Conservation (phyloP, 257 asterid species). For the Oldenlandia corymbosa region DNA sequence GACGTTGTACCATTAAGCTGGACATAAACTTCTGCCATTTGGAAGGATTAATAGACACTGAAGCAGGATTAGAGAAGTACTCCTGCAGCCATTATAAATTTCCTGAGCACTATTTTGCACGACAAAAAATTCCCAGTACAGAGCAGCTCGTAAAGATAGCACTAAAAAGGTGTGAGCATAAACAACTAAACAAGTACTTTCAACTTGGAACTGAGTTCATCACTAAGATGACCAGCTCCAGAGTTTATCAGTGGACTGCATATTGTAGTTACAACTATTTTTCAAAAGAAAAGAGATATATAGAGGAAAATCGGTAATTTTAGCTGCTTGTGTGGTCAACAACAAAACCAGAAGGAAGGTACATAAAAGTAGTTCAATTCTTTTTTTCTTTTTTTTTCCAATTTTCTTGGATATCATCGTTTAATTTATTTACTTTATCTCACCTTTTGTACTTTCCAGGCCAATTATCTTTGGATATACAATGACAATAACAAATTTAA, state of each 20-base stretch:
- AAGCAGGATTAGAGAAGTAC: slow-evolving; percentile 76
- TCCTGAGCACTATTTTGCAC: background rate
- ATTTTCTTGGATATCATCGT: too few relatives aligned
- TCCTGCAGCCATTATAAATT: slow-evolving; percentile 47
- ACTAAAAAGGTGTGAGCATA: background rate
- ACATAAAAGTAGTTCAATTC: too few relatives aligned
- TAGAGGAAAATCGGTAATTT: background rate
- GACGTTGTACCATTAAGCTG: slow-evolving; percentile 53
- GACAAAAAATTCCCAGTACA: background rate
- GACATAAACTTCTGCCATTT: slow-evolving; percentile 91
- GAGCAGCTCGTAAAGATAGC: background rate
- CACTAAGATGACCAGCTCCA: background rate
- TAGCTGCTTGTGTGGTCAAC: background rate
- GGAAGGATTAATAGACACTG: slow-evolving; percentile 57
- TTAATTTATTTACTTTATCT: background rate
- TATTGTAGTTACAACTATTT: background rate
- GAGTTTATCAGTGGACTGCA: background rate
- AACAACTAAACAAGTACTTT: background rate
- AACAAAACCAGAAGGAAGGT: too few relatives aligned
- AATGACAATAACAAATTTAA: background rate
- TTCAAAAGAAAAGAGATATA: background rate
- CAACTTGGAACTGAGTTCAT: background rate
- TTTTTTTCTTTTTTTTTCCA: too few relatives aligned
- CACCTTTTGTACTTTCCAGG: background rate
- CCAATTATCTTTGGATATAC: background rate